Percentiles rank a stretch among this genome's conserved stretches.
phyloP scores from a whole-genome alignment of 192 early-diverging fungal species.

The Coemansia sp. region DNA sequence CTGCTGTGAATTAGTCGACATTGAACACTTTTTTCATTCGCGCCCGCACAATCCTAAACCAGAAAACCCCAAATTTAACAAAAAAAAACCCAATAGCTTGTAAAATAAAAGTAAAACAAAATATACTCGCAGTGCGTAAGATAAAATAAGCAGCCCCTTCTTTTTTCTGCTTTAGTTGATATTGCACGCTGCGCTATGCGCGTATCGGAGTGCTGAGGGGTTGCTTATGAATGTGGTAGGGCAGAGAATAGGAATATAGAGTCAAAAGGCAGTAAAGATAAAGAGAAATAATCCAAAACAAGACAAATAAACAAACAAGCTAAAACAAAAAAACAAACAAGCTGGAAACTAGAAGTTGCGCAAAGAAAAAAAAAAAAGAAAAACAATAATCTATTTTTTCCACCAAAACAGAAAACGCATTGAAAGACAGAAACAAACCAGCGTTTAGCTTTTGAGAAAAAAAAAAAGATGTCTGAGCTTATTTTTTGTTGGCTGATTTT shows the following conservation, averaged over 20 bases:
- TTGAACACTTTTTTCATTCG: slow-evolving; percentile 27
- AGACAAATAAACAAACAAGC: not conserved
- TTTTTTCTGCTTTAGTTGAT: not conserved
- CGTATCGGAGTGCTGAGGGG: not conserved
- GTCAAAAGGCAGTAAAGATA: not conserved
- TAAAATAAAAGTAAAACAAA: slow-evolving; percentile 13
- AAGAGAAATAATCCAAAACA: slow-evolving; percentile 4
- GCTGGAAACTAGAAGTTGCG: slow-evolving; percentile 5
- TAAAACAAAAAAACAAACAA: not conserved
- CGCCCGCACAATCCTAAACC: not conserved
- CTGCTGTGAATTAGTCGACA: slow-evolving; percentile 46
- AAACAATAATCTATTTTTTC: not conserved
- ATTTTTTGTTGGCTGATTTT: not conserved
- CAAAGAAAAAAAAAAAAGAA: not conserved
- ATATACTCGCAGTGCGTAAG: not conserved
- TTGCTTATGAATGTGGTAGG: not conserved
- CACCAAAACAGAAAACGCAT: not conserved
- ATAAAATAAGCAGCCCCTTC: not conserved
- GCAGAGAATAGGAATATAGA: slow-evolving; percentile 3
- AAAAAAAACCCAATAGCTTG: not conserved
- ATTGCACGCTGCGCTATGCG: slow-evolving; percentile 1
- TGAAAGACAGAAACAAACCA: not conserved
- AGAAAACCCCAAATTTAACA: not conserved
- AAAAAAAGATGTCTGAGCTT: slow-evolving; percentile 4
- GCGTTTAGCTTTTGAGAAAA: not conserved